A percentile compares a stretch with the other conserved stretches of the same genome.
These are phyloP conservation scores for Coemansia brasiliensis DNA, from an alignment of 192 early-diverging fungal genomes.

Conservation along the genomic window DNA sequence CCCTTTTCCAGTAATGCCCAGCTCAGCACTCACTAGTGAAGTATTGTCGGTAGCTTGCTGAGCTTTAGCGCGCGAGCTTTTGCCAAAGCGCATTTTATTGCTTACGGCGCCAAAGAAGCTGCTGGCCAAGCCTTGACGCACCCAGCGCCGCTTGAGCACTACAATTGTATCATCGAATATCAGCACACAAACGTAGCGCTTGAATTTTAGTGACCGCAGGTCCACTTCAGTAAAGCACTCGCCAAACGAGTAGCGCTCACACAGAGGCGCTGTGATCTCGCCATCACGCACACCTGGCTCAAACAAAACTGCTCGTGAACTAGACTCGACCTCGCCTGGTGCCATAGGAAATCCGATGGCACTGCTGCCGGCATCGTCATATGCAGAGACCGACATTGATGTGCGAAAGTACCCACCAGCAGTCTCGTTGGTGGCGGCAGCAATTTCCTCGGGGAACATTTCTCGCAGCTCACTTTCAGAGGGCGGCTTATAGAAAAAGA, in stretches of 20 bases:
- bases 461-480: slow-evolving; percentile 59
- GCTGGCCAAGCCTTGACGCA: slow-evolving; percentile 53
- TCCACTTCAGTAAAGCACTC: slow-evolving; percentile 70
- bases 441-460: slow-evolving; percentile 57
- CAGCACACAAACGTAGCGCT: slow-evolving; percentile 63
- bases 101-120: slow-evolving; percentile 59
- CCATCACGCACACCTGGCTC: slow-evolving; percentile 60
- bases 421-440: slow-evolving; percentile 49
- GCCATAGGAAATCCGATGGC: slow-evolving; percentile 54
- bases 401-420: slow-evolving; percentile 46
- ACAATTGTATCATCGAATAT: slow-evolving; percentile 67
- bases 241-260: slow-evolving; percentile 63
- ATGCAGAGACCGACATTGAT: slow-evolving; percentile 26
- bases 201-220: slow-evolving; percentile 60
- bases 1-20: slow-evolving; percentile 55
- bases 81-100: slow-evolving; percentile 56
- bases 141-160: slow-evolving; percentile 69
- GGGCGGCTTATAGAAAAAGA: slow-evolving; percentile 72
- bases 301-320: slow-evolving; percentile 58
- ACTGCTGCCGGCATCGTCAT: slow-evolving; percentile 22
- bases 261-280: slow-evolving; percentile 55
- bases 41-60: slow-evolving; percentile 45
- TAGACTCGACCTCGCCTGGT: slow-evolving; percentile 61
- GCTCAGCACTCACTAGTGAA: slow-evolving; percentile 57
- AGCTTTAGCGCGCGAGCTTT: slow-evolving; percentile 37